Percentiles rank a stretch among this genome's conserved stretches.
phyloP scores from a whole-genome alignment of 192 early-diverging fungal species.

The Linnemannia schmuckeri region DNA sequence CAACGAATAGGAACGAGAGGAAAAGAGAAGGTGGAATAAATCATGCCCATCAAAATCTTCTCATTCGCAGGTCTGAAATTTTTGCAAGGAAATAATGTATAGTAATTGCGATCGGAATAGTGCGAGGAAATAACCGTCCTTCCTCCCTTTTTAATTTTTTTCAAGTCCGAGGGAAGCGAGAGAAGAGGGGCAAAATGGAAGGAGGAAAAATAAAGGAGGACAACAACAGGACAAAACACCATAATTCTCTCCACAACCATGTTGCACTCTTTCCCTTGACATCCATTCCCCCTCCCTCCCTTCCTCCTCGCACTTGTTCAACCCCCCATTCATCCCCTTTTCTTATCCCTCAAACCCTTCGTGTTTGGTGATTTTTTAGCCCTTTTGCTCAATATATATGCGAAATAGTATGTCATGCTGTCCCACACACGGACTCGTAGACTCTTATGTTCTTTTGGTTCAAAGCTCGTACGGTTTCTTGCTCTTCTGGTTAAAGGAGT shows the following conservation, averaged over 20 bases:
- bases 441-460: neutral
- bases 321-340: neutral
- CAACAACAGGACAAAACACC: neutral
- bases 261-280: neutral
- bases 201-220: neutral
- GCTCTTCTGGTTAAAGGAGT: neutral
- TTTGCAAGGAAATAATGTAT: neutral
- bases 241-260: conserved; percentile 12
- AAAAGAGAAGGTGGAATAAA: neutral
- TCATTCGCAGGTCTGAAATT: neutral
- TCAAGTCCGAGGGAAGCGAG: neutral
- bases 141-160: neutral
- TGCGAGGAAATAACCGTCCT: neutral
- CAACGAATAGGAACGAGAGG: no score
- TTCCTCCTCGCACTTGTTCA: neutral
- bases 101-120: neutral
- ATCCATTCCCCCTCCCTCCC: neutral
- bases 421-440: neutral
- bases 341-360: neutral
- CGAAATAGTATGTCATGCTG: neutral
- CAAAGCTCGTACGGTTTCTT: neutral
- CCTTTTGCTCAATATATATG: neutral
- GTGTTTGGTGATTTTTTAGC: neutral
- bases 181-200: neutral
- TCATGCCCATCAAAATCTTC: neutral